A percentile compares a stretch with the other conserved stretches of the same genome.
Conservation (phyloP, 78 protist species). For the Dictyostelium intermedium region DNA sequence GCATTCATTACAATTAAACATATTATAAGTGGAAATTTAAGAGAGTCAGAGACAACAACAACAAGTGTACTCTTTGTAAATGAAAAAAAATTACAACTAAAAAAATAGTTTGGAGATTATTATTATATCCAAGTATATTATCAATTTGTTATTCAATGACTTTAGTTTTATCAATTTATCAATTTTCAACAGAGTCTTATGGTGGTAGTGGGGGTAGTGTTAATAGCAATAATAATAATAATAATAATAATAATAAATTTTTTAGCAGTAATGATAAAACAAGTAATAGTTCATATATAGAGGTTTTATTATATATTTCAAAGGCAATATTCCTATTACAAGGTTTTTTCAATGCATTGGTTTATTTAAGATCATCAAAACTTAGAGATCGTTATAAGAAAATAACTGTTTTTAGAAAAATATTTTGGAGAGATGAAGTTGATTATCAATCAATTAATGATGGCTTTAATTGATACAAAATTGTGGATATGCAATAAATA, state of each 20-base stretch:
- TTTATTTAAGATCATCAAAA: conserved; percentile 33
- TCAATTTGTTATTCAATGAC: conserved; percentile 32
- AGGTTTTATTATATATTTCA: background rate
- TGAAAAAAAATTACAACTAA: conserved; percentile 58
- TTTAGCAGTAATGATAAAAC: background rate
- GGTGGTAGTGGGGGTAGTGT: too few species aligned
- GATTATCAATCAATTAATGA: conserved; percentile 21
- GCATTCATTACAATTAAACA: conserved; percentile 9
- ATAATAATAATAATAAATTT: background rate
- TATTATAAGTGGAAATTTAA: conserved; percentile 14
- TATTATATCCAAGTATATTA: conserved; percentile 43
- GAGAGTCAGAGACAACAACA: conserved; percentile 18
- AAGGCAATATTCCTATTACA: conserved; percentile 23
- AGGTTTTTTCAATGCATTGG: conserved; percentile 46
- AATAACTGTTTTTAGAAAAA: background rate
- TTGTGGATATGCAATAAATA: too few species aligned
- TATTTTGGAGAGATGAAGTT: conserved; percentile 30
- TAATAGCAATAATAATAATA: too few species aligned
- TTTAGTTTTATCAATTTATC: conserved; percentile 14
- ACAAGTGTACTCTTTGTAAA: conserved; percentile 22
- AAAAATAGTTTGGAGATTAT: conserved; percentile 46
- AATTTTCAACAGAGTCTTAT: background rate
- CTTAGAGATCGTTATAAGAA: conserved; percentile 34
- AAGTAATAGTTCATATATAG: background rate
- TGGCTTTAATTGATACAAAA: background rate